Conservation (phyloP, 1,284 basidiomycete genomes). For the Microbotryum silenes-acaulis region DNA sequence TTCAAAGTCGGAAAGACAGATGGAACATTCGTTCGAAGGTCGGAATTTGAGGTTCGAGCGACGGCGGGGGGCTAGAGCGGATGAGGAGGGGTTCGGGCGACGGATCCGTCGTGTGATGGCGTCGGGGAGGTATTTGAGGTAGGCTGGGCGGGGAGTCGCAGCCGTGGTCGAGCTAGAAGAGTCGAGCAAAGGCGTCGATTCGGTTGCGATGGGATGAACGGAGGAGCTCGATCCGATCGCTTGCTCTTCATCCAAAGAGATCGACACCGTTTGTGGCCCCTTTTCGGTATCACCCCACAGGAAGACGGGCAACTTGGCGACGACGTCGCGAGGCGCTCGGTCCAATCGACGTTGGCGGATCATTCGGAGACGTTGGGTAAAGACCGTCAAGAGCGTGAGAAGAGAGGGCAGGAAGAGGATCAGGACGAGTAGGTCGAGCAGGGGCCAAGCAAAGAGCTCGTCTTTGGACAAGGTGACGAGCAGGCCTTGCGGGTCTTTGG, state of each 20-base stretch:
- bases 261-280: slow-evolving; percentile 49
- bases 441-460: slow-evolving; percentile 14
- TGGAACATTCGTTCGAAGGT: slow-evolving; percentile 60
- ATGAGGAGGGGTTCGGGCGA: not conserved
- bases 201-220: not conserved
- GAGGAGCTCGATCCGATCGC: slow-evolving; percentile 7
- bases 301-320: slow-evolving; percentile 64
- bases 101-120: not conserved
- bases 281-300: slow-evolving; percentile 68
- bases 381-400: slow-evolving; percentile 68
- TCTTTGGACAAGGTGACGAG: slow-evolving; percentile 16
- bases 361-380: slow-evolving; percentile 67
- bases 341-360: slow-evolving; percentile 67
- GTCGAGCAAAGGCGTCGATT: slow-evolving; percentile 16
- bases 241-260: slow-evolving; percentile 35
- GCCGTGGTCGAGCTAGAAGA: not conserved
- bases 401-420: slow-evolving; percentile 71
- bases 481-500: not conserved
- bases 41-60: slow-evolving; percentile 10
- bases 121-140: slow-evolving; percentile 1
- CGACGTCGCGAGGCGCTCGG: slow-evolving; percentile 67
- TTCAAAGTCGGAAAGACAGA: slow-evolving; percentile 75
- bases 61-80: not conserved
- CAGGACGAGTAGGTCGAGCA: slow-evolving; percentile 51
- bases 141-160: slow-evolving; percentile 1